phyloP scores from a whole-genome alignment of 1,139 yeast genomes.

The Petasospora rhodanensis region DNA sequence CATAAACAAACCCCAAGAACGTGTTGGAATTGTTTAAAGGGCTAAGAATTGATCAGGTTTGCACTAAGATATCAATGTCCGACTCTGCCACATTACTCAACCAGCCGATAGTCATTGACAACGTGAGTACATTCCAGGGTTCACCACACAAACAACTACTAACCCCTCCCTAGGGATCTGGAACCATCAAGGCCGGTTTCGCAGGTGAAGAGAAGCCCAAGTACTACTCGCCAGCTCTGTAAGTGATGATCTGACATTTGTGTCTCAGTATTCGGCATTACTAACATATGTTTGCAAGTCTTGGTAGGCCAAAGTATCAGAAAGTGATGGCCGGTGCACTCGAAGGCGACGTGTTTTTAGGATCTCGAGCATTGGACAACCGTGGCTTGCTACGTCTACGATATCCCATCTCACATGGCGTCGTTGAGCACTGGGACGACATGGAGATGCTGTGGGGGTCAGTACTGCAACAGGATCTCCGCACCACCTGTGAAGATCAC shows the following conservation, averaged over 20 bases:
- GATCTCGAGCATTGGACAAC: slow-evolving; percentile 65
- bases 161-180: slow-evolving; percentile 58
- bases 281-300: slow-evolving; percentile 33
- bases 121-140: slow-evolving; percentile 31
- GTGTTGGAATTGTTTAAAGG: too few species aligned
- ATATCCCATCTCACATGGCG: slow-evolving; percentile 79
- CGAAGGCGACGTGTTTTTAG: slow-evolving; percentile 62
- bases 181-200: slow-evolving; percentile 82
- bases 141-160: neutral
- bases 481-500: slow-evolving; percentile 74
- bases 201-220: slow-evolving; percentile 88
- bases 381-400: slow-evolving; percentile 67
- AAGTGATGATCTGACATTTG: slow-evolving; percentile 18
- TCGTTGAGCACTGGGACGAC: slow-evolving; percentile 81
- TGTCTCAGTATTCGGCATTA: neutral
- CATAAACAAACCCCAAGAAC: too few species aligned
- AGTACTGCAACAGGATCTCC: slow-evolving; percentile 55
- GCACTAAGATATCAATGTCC: too few species aligned
- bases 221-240: slow-evolving; percentile 43
- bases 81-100: slow-evolving; percentile 33
- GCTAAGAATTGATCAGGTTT: too few species aligned
- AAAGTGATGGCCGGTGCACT: slow-evolving; percentile 82
- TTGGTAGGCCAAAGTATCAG: slow-evolving; percentile 81
- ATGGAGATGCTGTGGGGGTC: slow-evolving; percentile 76
- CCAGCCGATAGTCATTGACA: slow-evolving; percentile 89